Base-by-base conservation (phyloP, 1,284 basidiomycete species). In the Ustilago loliicola region DNA sequence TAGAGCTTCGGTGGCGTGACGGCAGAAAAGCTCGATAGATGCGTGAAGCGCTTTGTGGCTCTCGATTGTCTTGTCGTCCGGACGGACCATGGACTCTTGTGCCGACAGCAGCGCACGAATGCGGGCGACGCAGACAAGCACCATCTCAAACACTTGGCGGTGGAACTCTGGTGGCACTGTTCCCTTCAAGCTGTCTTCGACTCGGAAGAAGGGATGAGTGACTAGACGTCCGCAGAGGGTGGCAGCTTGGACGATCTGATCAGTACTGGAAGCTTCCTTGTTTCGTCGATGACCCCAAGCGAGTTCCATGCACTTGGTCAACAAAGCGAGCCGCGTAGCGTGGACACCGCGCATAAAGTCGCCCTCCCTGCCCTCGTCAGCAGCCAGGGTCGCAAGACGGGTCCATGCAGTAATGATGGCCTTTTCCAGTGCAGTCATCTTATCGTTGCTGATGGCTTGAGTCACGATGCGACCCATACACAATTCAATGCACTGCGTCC, bases 311-410 rank as follows among this genome's bases (percentile, higher is more conserved):
- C 96, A 86, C 0, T 91, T 90, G 17, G 94, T 89, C 1, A 97
- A 88, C 7, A 96, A 88, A 7, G 90, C 90, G 9, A 97, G 87
- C 36, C 94, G 89, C 27, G 92, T 91, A 1, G 91, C 90, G 80
- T 97, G 94, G 30, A 95, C 91, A 1, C 90, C 90, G 0, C 92
- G 89, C 91, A 95, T 94, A 89, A 95, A 92, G 72, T 95, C 92
- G 1, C 94, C 95, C 6, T 88, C 89, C 25, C 93, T 90, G 52
- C 88, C 89, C 87, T 96, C 95, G 19, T 87, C 86, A 0, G 93
- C 90, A 29, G 95, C 90, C 2, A 77, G 56, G 25, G 63, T 80
- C 2, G 77, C 79, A 15, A 77, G 66, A 7, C 56, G 52, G 4
- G 68, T 77, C 81, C 81, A 82, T 9, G 66, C 53, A 1, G 66